Conservation (phyloP, 2,329 filamentous ascomycete species). For the Hypoxylon rubiginosum region DNA sequence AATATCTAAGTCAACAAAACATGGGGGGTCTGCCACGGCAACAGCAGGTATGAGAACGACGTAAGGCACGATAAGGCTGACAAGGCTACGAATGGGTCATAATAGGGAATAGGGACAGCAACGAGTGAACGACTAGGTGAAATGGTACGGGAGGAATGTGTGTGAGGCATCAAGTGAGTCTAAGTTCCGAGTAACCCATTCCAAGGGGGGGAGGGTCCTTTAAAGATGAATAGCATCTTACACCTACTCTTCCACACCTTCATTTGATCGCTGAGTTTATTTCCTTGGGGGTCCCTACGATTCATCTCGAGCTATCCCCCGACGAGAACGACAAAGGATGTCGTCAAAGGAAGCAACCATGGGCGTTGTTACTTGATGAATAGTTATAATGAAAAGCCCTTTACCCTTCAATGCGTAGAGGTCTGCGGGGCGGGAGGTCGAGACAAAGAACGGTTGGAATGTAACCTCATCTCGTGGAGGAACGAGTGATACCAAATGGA, state of each 20-base stretch:
- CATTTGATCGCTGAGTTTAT: conserved; percentile 30
- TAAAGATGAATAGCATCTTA: conserved; percentile 43
- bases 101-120: conserved; percentile 43
- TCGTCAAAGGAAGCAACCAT: conserved; percentile 47
- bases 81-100: conserved; percentile 46
- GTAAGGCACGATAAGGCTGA: conserved; percentile 49
- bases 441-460: conserved; percentile 50
- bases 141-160: conserved; percentile 49
- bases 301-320: conserved; percentile 39
- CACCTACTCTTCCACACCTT: conserved; percentile 32
- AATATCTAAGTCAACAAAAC: conserved; percentile 52
- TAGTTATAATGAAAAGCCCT: conserved; percentile 41
- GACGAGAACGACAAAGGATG: conserved; percentile 46
- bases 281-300: conserved; percentile 29
- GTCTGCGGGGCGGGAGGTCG: conserved; percentile 32
- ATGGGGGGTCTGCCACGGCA: conserved; percentile 50
- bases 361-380: conserved; percentile 44
- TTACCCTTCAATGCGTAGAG: conserved; percentile 27
- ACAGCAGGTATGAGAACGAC: conserved; percentile 48
- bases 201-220: conserved; percentile 47
- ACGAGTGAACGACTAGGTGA: conserved; percentile 42
- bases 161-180: conserved; percentile 45
- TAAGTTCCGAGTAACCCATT: conserved; percentile 45
- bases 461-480: conserved; percentile 43
- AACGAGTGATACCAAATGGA: conserved; percentile 32